Evolutionary conservation across 1,284 basidiomycete species (phyloP).

Genomic region (Omphalotus olearius): DNA sequence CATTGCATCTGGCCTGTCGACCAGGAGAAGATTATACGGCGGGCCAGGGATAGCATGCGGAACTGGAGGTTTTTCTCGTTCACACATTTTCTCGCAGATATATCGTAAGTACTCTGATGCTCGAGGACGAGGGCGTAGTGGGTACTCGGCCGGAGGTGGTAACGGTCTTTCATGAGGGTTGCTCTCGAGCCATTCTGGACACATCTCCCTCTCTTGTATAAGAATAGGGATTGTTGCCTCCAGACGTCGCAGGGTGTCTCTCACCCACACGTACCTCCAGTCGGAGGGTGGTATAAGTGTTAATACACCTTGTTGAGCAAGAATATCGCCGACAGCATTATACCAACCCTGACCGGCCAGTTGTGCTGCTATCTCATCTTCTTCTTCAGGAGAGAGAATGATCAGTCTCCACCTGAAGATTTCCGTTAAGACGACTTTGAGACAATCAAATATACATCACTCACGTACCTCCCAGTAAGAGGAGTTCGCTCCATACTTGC

Average conservation of each 20-base stretch:
- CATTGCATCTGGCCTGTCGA: slow-evolving; percentile 71
- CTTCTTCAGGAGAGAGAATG: slow-evolving; percentile 85
- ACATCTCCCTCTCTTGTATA: slow-evolving; percentile 48
- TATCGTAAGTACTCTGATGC: slow-evolving; percentile 59
- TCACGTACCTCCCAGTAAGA: slow-evolving; percentile 75
- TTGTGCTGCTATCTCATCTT: slow-evolving; percentile 76
- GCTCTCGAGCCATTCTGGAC: slow-evolving; percentile 52
- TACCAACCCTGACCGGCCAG: slow-evolving; percentile 85
- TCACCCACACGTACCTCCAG: slow-evolving; percentile 85
- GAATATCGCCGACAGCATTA: slow-evolving; percentile 72
- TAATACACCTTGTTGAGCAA: slow-evolving; percentile 64
- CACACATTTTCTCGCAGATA: slow-evolving; percentile 46
- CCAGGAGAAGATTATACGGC: slow-evolving; percentile 82
- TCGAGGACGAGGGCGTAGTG: slow-evolving; percentile 67
- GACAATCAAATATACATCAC: slow-evolving; percentile 20
- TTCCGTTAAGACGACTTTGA: slow-evolving; percentile 3
- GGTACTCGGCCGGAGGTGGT: slow-evolving; percentile 71
- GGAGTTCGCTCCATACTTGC: slow-evolving; percentile 82
- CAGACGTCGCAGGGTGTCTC: slow-evolving; percentile 66
- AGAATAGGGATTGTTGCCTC: slow-evolving; percentile 69
- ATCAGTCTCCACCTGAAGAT: slow-evolving; percentile 73
- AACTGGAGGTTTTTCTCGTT: slow-evolving; percentile 33
- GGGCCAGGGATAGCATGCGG: slow-evolving; percentile 70
- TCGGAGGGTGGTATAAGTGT: slow-evolving; percentile 64
- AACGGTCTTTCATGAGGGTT: slow-evolving; percentile 41